Base-by-base conservation (phyloP, 2,329 filamentous ascomycete genomes). In the Sarocladium brachiariae region DNA sequence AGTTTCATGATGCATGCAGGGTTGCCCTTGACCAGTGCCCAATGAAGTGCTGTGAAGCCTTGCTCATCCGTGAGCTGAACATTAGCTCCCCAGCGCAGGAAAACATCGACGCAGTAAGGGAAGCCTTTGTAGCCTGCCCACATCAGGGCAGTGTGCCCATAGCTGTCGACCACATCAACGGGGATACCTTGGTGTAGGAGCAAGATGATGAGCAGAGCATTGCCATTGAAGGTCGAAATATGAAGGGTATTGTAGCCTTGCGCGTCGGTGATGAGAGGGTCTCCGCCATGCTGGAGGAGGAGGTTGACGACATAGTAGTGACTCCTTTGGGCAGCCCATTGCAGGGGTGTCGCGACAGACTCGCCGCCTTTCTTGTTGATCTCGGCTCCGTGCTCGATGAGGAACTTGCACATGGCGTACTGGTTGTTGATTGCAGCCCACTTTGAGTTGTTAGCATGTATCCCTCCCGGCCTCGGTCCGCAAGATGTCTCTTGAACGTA, bases 371-470 rank as follows among this genome's bases (percentile, higher is more conserved):
- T 96, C 55, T 84, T 86, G 70, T 99, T 97, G 61, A 97, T 86
- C 64, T 95, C 87, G 63, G 91, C 93, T 62, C 90, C 90, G 55
- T 74, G 70, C 47, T 80, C 87, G 64, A 99, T 80, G 39, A 99
- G 83, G 69, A 95, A 96, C 68, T 93, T 92, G 79, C 92, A 96
- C 75, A 97, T 90, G 58, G 89, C 88, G 72, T 92, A 95, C 66
- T 96, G 93, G 64, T 97, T 97, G 73, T 99, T 99, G 67, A 99
- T 97, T 33, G 95, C 89, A 43, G 93, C 93, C 93, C 93, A 99
- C 89, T 99, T 65, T 50, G 58, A 9, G 13, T 39, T 18, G 54
- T 59, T 51, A 60, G 58, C 43, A 38, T 33, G 7, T 51, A 60
- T 57, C 43, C 35, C 33, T 6, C 47, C 9, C n/a, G n/a, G n/a